phyloP scores from a whole-genome alignment of 805 yeast species.

The Kockiozyma suomiensis region DNA sequence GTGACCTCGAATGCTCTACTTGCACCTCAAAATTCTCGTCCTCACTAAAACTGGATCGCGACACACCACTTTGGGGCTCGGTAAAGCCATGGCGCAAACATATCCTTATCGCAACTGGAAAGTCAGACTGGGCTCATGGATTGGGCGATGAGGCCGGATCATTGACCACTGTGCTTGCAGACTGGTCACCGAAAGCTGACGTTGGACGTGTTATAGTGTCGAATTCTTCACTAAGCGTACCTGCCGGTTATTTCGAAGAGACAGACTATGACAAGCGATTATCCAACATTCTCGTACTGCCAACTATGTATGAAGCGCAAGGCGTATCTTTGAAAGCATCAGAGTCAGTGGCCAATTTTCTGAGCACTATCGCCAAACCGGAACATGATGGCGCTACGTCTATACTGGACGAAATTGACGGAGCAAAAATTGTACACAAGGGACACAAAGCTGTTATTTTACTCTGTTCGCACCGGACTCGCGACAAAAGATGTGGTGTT shows the following conservation, averaged over 20 bases:
- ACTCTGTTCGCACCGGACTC: constrained; percentile 84
- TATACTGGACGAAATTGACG: constrained; percentile 44
- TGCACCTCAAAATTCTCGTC: constrained; percentile 60
- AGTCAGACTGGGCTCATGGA: constrained; percentile 80
- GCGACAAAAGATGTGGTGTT: constrained; percentile 91
- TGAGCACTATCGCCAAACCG: constrained; percentile 45
- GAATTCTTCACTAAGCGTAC: constrained; percentile 57
- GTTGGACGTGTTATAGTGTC: constrained; percentile 51
- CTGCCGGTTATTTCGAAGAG: constrained; percentile 47
- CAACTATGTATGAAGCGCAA: constrained; percentile 71
- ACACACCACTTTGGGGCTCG: constrained; percentile 63
- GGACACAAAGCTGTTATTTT: constrained; percentile 54
- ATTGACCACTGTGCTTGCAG: constrained; percentile 50
- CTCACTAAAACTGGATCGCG: constrained; percentile 51
- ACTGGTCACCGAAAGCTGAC: constrained; percentile 37
- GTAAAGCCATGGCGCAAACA: constrained; percentile 72
- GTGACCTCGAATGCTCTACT: constrained; percentile 47
- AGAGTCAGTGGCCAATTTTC: constrained; percentile 47
- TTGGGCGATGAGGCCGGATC: constrained; percentile 56
- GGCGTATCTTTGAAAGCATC: constrained; percentile 53
- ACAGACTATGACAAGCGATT: constrained; percentile 49
- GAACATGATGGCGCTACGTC: neutral
- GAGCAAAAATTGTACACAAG: constrained; percentile 39
- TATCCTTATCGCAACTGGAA: constrained; percentile 79
- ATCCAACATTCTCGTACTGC: constrained; percentile 68